These are phyloP conservation scores for Eimeria acervulina DNA, from an alignment of 169 alveolate species.

Conservation along the genomic window DNA sequence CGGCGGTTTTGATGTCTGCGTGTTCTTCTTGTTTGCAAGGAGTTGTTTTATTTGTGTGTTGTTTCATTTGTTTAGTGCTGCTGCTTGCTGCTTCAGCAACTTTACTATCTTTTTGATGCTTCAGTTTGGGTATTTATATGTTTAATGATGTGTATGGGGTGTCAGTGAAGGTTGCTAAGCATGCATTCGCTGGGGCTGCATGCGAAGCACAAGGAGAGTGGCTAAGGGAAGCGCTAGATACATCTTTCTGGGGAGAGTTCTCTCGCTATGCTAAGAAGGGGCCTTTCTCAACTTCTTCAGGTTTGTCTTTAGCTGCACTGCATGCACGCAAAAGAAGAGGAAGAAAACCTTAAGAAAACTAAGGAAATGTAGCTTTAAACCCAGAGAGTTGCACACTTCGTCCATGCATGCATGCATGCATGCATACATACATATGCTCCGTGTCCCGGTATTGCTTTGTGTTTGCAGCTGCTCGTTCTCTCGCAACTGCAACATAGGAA, in stretches of 20 bases:
- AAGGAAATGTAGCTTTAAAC: background rate
- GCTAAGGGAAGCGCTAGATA: constrained; percentile 10
- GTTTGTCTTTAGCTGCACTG: background rate
- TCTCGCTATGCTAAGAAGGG: background rate
- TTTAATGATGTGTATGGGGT: background rate
- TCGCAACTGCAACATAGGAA: constrained; percentile 15
- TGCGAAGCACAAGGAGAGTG: constrained; percentile 27
- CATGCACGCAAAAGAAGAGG: background rate
- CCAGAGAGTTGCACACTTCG: no score
- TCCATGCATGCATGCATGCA: constrained; percentile 5
- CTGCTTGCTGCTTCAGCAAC: no score
- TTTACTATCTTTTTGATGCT: no score
- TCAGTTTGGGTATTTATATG: no score
- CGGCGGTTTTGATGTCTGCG: no score
- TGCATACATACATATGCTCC: background rate
- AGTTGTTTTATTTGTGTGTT: no score
- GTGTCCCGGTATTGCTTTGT: background rate
- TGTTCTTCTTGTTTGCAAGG: no score
- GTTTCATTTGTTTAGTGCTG: no score
- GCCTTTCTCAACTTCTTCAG: background rate
- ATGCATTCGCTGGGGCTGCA: constrained; percentile 22
- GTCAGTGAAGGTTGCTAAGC: constrained; percentile 26
- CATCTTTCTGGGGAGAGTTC: constrained; percentile 23
- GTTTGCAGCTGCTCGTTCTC: constrained; percentile 37
- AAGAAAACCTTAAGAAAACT: no score